Base-by-base conservation (phyloP, 2,329 filamentous ascomycete species). In the Amylocarpus encephaloides region DNA sequence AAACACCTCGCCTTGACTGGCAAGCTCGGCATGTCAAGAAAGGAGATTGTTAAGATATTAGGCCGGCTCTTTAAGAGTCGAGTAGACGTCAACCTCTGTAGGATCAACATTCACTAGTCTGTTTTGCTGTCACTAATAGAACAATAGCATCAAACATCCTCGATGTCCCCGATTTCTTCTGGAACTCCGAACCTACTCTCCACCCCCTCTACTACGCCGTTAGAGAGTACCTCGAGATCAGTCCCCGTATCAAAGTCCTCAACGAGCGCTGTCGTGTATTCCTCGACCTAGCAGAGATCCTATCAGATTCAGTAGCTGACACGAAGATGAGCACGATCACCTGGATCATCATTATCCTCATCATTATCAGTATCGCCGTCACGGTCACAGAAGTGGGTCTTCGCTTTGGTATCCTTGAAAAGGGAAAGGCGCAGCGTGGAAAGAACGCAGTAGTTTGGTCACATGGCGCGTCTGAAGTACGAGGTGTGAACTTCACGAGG, bases 231-330 rank as follows among this genome's bases (percentile, higher is more conserved):
- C 85, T 98, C 53, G 93, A 98, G 66, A 97, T 98, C 67, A 92
- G 95, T 64, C 89, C 86, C 6, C 88, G 93, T 48, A 95, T 95
- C 66, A 89, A 94, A 68, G 91, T 97, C 19, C 84, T 98, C 57
- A 98, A 98, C 69, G 93, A 97, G 71, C 85, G 93, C 47, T 98
- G 93, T 67, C 84, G 88, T 38, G 93, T 98, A 45, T 98, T 98
- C 71, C 79, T 98, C 15, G 93, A 98, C 68, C 80, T 98, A 9
- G 91, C 93, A 41, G 91, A 96, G 70, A 96, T 98, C 19, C 74
- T 98, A 1, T 90, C 87, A 12, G 92, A 98, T 69, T 88, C 83
- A 1, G 91, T 96, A 48, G 88, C 88, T 18, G 90, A 97, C 66
- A 85, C 88, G 59, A 96, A 95, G 68, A 97, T 96, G 86, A 95